These are phyloP conservation scores for Alternaria solani DNA, from an alignment of 2,329 filamentous ascomycete species.

Conservation along the genomic window DNA sequence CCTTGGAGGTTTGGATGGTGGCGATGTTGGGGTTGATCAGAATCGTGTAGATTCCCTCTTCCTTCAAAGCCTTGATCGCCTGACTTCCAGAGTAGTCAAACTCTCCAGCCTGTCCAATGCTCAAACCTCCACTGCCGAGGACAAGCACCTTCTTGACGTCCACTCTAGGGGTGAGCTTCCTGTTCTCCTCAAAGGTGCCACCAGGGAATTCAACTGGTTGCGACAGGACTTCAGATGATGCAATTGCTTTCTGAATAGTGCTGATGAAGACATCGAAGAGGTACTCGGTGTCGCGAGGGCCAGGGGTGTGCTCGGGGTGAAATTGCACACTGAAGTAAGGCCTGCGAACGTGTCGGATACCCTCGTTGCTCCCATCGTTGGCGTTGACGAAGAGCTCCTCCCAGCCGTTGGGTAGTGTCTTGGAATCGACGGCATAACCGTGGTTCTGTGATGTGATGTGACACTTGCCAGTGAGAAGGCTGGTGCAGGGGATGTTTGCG, in stretches of 20 bases:
- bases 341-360: constrained; percentile 84
- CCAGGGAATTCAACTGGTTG: constrained; percentile 87
- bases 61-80: constrained; percentile 97
- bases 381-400: constrained; percentile 96
- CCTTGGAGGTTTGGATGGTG: constrained; percentile 98
- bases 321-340: constrained; percentile 99
- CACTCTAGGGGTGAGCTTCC: constrained; percentile 77
- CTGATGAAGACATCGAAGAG: constrained; percentile 96
- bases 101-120: constrained; percentile 96
- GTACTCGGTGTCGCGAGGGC: constrained; percentile 93
- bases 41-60: constrained; percentile 97
- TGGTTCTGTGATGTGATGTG: constrained; percentile 99
- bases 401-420: constrained; percentile 80
- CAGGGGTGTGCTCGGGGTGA: constrained; percentile 95
- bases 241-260: constrained; percentile 76
- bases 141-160: constrained; percentile 94
- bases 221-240: constrained; percentile 71
- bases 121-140: constrained; percentile 91
- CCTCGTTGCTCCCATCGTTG: constrained; percentile 98
- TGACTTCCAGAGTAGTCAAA: constrained; percentile 99
- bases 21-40: constrained; percentile 99
- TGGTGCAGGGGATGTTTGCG: constrained; percentile 98
- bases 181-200: constrained; percentile 80
- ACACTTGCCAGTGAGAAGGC: constrained; percentile 92
- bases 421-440: constrained; percentile 89